Evolutionary conservation across 768 basidiomycete species (phyloP).

Genomic region (Pleurotus tuoliensis): DNA sequence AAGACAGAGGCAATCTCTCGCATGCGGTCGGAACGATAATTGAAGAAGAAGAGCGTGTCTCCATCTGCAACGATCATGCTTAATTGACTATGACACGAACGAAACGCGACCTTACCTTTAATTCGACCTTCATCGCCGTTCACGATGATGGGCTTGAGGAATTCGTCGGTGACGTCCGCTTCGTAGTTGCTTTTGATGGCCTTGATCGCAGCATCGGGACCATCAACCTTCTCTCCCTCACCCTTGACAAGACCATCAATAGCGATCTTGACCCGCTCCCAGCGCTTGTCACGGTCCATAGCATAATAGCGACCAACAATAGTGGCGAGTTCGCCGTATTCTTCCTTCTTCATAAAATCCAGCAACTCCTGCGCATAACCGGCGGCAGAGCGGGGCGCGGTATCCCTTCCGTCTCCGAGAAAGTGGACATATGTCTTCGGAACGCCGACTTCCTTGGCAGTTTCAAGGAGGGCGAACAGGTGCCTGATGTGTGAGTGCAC

Average conservation of each 20-base stretch:
- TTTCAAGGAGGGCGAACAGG: slow-evolving; percentile 85
- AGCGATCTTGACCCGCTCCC: slow-evolving; percentile 91
- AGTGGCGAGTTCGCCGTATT: slow-evolving; percentile 79
- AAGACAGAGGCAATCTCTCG: slow-evolving; percentile 84
- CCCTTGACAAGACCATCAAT: slow-evolving; percentile 82
- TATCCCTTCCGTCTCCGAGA: slow-evolving; percentile 93
- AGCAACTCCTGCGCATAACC: slow-evolving; percentile 75
- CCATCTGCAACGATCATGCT: slow-evolving; percentile 42
- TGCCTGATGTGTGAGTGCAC: slow-evolving; percentile 96
- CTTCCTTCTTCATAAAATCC: slow-evolving; percentile 73
- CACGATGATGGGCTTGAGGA: slow-evolving; percentile 91
- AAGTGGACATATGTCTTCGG: slow-evolving; percentile 91
- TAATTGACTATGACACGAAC: not conserved
- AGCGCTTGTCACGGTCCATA: slow-evolving; percentile 96
- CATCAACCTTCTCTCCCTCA: slow-evolving; percentile 47
- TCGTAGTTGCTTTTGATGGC: slow-evolving; percentile 74
- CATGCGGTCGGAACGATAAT: slow-evolving; percentile 96
- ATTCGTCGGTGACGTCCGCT: slow-evolving; percentile 90
- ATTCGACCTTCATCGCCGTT: slow-evolving; percentile 76
- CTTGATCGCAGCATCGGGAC: slow-evolving; percentile 55
- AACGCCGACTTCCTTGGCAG: slow-evolving; percentile 81
- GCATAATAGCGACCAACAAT: slow-evolving; percentile 92
- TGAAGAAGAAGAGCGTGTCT: slow-evolving; percentile 95
- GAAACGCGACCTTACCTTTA: slow-evolving; percentile 52
- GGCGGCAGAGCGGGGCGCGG: slow-evolving; percentile 79